phyloP scores from a whole-genome alignment of 2,329 filamentous ascomycete genomes.

The Xylogone sp. region DNA sequence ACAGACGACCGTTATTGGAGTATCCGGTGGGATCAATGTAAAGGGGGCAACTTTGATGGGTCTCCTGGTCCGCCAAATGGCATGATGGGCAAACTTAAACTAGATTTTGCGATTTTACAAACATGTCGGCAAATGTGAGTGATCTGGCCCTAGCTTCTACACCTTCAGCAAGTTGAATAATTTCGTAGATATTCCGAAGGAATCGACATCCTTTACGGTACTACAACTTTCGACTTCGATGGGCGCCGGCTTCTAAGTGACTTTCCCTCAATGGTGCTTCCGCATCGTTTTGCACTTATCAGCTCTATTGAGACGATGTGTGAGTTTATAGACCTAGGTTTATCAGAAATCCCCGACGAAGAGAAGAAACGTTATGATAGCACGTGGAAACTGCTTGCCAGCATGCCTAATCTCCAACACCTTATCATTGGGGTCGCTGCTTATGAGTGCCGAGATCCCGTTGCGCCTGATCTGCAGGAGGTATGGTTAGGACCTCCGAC shows the following conservation, averaged over 20 bases:
- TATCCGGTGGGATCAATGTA: constrained; percentile 3
- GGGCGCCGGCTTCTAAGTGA: not conserved
- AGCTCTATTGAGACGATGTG: constrained; percentile 2
- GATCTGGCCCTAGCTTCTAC: not conserved
- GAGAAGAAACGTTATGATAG: not conserved
- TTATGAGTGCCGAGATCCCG: constrained; percentile 1
- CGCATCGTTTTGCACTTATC: constrained; percentile 3
- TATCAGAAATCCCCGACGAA: not conserved
- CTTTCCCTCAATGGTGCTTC: constrained; percentile 2
- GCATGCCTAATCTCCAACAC: constrained; percentile 2
- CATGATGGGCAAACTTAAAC: constrained; percentile 4
- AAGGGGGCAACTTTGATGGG: not conserved
- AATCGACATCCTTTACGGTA: constrained; percentile 4
- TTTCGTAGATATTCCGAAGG: constrained; percentile 2
- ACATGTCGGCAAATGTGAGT: constrained; percentile 3
- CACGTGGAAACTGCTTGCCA: constrained; percentile 1
- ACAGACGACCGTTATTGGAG: not conserved
- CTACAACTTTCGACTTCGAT: constrained; percentile 2
- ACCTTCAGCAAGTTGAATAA: not conserved
- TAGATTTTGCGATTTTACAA: constrained; percentile 2
- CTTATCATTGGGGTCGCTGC: constrained; percentile 1
- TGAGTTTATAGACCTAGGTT: constrained; percentile 2
- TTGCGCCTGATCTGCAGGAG: not conserved
- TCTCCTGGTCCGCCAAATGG: not conserved
- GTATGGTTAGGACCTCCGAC: constrained; percentile 2